Base-by-base conservation (phyloP, 225 moss, liverwort and hornwort genomes). In the Marchantia paleacea region DNA sequence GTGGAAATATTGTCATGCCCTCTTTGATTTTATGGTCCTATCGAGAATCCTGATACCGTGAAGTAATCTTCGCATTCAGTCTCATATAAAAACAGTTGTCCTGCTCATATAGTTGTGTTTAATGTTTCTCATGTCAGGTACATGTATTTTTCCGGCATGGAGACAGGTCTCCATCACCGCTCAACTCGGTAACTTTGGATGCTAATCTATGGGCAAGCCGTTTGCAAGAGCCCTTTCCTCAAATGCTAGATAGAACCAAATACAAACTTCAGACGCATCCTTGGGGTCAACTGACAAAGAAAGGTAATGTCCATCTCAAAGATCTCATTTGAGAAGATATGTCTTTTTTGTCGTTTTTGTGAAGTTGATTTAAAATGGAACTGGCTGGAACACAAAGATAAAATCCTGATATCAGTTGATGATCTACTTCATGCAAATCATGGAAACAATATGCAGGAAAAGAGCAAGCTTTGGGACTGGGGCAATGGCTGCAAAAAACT, bases 261-360 rank as follows among this genome's bases (percentile, higher is more conserved):
- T 91, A 89, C 64, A 85, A 85, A 55, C 83, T 80, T 12, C 89
- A 91, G 82, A 86, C 83, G 65, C 85, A 47, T 31, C 91, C 91
- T 0, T 89, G 89, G 91, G 91, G 91, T 26, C 77, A 86, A 55
- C 89, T 91, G 80, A 89, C 91, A 19, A 85, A 22, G 24, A 73
- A 52, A 71, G 61, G 48, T 81, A 48, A 57, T 29, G 26, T 6
- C 62, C 31, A 39, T 52, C 22, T 52, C 48, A 12, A n/a, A 19
- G 52, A 49, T 73, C 11, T 52, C 16, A 39, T 39, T 39, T 39
- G 39, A 39, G 39, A 2, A 2, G 39, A 39, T 39, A 2, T 39
- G 39, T 39, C 5, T 39, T 39, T 39, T 5, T 39, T 39, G 3
- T 39, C 39, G 39, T 2, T 39, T 39, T 2, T 39, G 39, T n/a